Evolutionary conservation across 78 protist genomes (phyloP).

Genomic region (slime mould (Dictyostelium discoideum)): dicty_2.7 NC_007088.5:6270001-6270500

Average conservation of each 20-base stretch:
- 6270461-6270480: not conserved
- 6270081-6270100: not conserved
- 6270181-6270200: not conserved
- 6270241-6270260: not conserved
- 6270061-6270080: conserved; percentile 4
- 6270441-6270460: not conserved
- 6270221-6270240: not conserved
- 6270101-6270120: not conserved
- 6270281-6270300: too few relatives aligned
- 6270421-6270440: not conserved
- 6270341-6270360: not conserved
- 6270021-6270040: not conserved
- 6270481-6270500: too few relatives aligned
- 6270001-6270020: not conserved
- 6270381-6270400: not conserved
- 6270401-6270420: not conserved
- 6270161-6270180: not conserved
- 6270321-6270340: not conserved
- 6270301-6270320: not conserved
- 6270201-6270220: not conserved
- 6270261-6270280: not conserved
- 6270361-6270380: not conserved
- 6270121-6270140: not conserved
- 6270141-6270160: not conserved
- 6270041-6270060: not conserved